Evolutionary conservation across 306 rosid species (phyloP).

Genomic region (Dalbergia cultrata): DNA sequence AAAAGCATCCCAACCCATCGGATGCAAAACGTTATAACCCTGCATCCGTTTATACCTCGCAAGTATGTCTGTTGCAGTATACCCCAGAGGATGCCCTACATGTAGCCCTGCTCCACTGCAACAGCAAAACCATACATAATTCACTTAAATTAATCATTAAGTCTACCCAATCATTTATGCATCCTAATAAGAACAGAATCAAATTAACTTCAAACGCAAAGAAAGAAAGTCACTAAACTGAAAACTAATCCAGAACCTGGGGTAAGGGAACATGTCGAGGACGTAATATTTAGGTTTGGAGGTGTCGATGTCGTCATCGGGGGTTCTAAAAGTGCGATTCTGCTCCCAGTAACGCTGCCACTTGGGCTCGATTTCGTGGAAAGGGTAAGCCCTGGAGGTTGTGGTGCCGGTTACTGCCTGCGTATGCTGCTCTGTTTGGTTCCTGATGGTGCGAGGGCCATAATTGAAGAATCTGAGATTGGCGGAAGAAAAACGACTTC

Average conservation of each 20-base stretch:
- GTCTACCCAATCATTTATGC: background rate
- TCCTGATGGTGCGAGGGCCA: constrained; percentile 39
- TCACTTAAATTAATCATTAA: too few species aligned
- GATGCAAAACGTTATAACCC: constrained; percentile 92
- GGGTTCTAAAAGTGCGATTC: constrained; percentile 75
- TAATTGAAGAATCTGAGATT: constrained; percentile 38
- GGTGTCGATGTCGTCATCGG: constrained; percentile 82
- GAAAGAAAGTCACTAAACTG: background rate
- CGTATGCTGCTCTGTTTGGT: constrained; percentile 49
- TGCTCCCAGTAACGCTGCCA: constrained; percentile 94
- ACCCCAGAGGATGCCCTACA: constrained; percentile 98
- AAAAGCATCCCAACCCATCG: constrained; percentile 99
- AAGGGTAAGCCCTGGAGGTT: constrained; percentile 72
- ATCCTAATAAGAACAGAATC: background rate
- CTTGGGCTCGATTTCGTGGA: constrained; percentile 80
- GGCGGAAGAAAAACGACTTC: constrained; percentile 1
- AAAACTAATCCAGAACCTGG: constrained; percentile 63
- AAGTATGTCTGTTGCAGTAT: constrained; percentile 92
- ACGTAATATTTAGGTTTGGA: constrained; percentile 93
- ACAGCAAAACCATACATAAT: background rate
- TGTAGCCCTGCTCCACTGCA: constrained; percentile 95
- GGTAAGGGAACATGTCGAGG: constrained; percentile 98
- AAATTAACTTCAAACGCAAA: background rate
- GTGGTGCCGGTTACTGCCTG: background rate
- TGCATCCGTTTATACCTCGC: constrained; percentile 92